Percentiles rank a stretch among this genome's conserved stretches.
Conservation (phyloP, 495 filamentous ascomycete genomes). For the Penicillium samsonianum region DNA sequence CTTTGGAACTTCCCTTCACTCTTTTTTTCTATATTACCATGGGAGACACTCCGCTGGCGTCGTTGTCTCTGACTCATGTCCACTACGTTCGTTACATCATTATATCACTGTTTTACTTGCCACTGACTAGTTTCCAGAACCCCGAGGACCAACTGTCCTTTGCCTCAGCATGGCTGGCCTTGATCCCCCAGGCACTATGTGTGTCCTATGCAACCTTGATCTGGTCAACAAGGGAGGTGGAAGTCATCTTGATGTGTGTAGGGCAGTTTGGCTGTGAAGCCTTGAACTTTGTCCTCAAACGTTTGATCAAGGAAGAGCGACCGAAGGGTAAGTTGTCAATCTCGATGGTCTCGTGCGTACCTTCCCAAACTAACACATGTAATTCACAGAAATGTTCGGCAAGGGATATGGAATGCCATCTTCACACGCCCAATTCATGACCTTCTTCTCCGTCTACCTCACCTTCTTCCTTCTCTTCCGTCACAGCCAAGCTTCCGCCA, state of each 20-base stretch:
- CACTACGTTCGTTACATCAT: constrained; percentile 70
- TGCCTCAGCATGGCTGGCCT: constrained; percentile 87
- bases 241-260: constrained; percentile 85
- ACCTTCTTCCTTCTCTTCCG: constrained; percentile 78
- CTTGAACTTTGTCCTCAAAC: constrained; percentile 88
- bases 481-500: constrained; percentile 61
- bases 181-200: constrained; percentile 87
- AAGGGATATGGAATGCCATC: constrained; percentile 99
- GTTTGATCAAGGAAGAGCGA: constrained; percentile 87
- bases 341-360: not conserved
- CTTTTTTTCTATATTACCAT: constrained; percentile 39
- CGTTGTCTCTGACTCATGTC: constrained; percentile 90
- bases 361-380: constrained; percentile 1
- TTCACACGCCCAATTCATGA: constrained; percentile 91
- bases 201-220: constrained; percentile 86
- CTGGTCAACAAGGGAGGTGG: constrained; percentile 86
- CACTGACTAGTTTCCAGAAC: constrained; percentile 61
- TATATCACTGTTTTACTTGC: not conserved
- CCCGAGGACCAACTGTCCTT: constrained; percentile 82
- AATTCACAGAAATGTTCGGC: constrained; percentile 65
- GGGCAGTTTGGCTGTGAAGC: constrained; percentile 93
- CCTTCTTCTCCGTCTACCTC: constrained; percentile 83
- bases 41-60: constrained; percentile 75
- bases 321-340: constrained; percentile 60
- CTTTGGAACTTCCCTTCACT: not conserved